Conservation (phyloP, 768 basidiomycete species). For the Rhizopogon vinicolor region DNA sequence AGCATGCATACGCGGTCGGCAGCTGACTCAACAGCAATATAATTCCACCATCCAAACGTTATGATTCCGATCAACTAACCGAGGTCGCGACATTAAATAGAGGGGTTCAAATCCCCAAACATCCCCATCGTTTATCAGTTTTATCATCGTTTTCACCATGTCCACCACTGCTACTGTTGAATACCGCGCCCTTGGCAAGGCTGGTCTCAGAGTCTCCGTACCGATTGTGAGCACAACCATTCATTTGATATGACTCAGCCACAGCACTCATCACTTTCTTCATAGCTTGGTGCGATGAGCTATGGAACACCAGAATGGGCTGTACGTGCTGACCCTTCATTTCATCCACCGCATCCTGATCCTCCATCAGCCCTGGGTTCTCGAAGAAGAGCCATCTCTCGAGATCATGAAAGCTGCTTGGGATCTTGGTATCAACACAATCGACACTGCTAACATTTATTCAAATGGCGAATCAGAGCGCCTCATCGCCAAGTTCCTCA, state of each 20-base stretch:
- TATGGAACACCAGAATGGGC: slow-evolving; percentile 24
- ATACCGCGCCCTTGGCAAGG: slow-evolving; percentile 26
- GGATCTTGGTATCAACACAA: slow-evolving; percentile 35
- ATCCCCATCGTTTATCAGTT: too few relatives aligned
- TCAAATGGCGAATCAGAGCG: slow-evolving; percentile 33
- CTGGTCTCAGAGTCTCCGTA: slow-evolving; percentile 29
- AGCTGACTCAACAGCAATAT: too few relatives aligned
- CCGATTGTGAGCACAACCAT: slow-evolving; percentile 20
- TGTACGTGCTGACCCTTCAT: slow-evolving; percentile 9
- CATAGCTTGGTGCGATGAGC: slow-evolving; percentile 23
- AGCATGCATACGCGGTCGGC: too few relatives aligned
- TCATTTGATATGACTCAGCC: not conserved
- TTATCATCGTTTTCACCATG: slow-evolving; percentile 4
- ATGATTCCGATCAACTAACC: too few relatives aligned
- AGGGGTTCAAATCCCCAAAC: too few relatives aligned
- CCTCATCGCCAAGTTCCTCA: slow-evolving; percentile 32
- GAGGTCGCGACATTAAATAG: too few relatives aligned
- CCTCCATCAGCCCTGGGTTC: slow-evolving; percentile 16
- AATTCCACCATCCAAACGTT: too few relatives aligned
- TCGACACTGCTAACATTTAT: slow-evolving; percentile 36
- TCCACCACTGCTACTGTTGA: slow-evolving; percentile 17
- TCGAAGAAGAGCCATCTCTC: slow-evolving; percentile 22
- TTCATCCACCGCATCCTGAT: not conserved
- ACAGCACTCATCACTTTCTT: not conserved
- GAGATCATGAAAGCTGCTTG: slow-evolving; percentile 35